These are phyloP conservation scores for Coniochaeta sp. DNA, from an alignment of 2,329 filamentous ascomycete species.

Conservation along the genomic window DNA sequence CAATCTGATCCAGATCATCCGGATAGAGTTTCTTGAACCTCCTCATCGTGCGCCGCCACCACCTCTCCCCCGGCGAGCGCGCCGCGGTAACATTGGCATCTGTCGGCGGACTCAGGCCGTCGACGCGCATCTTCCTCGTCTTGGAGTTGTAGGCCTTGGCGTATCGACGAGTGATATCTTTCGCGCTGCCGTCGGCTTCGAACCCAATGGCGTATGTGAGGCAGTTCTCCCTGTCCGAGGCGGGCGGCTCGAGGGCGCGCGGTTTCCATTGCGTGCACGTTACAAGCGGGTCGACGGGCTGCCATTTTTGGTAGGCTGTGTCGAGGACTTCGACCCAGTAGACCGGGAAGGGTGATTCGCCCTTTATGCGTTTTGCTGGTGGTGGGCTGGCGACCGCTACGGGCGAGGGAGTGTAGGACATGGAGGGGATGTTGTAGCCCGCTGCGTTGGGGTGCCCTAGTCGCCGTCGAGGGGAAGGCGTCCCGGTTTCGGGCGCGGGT, in stretches of 20 bases:
- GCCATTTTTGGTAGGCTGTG: constrained; percentile 81
- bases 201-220: constrained; percentile 84
- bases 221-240: constrained; percentile 66
- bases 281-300: constrained; percentile 78
- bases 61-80: constrained; percentile 20
- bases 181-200: constrained; percentile 68
- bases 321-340: constrained; percentile 96
- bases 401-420: constrained; percentile 17
- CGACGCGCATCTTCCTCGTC: constrained; percentile 74
- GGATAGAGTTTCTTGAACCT: constrained; percentile 34
- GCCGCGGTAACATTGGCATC: constrained; percentile 14
- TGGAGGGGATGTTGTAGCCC: constrained; percentile 40
- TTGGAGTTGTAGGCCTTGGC: constrained; percentile 86
- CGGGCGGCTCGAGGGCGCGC: constrained; percentile 72
- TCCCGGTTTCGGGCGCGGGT: constrained; percentile 17
- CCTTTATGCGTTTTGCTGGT: constrained; percentile 42
- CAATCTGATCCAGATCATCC: constrained; percentile 72
- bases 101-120: constrained; percentile 27
- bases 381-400: constrained; percentile 29
- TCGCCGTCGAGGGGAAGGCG: constrained; percentile 35
- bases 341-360: constrained; percentile 73
- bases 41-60: constrained; percentile 48
- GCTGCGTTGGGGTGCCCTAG: constrained; percentile 49
- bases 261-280: constrained; percentile 73
- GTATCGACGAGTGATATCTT: constrained; percentile 85